phyloP scores from a whole-genome alignment of 805 yeast species.

The Scheffersomyces stipitis region DNA sequence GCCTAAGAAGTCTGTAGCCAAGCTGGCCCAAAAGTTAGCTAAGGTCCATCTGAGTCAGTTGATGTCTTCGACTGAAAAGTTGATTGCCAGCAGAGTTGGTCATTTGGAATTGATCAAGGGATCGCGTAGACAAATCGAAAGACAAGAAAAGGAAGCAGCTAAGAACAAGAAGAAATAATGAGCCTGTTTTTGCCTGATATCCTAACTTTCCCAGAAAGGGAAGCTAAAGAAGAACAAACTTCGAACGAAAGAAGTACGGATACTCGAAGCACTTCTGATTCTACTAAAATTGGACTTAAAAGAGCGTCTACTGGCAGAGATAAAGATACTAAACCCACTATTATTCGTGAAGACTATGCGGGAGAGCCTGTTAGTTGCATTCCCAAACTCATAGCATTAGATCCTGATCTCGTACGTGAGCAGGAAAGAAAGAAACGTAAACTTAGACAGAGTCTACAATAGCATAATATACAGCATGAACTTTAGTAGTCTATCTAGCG shows the following conservation, averaged over 20 bases:
- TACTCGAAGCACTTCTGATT: too few species aligned
- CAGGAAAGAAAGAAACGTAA: constrained; percentile 13
- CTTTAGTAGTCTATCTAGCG: not conserved
- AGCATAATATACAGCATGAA: not conserved
- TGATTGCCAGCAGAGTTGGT: constrained; percentile 87
- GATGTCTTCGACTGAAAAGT: constrained; percentile 71
- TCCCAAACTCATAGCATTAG: constrained; percentile 26
- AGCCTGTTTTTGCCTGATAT: too few species aligned
- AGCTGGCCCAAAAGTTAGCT: constrained; percentile 49
- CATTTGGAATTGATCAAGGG: constrained; percentile 91
- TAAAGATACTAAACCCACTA: too few species aligned
- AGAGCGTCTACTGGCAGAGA: too few species aligned
- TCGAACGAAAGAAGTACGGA: constrained; percentile 8
- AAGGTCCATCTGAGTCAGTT: constrained; percentile 58
- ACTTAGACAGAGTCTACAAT: constrained; percentile 6
- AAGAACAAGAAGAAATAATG: constrained; percentile 18
- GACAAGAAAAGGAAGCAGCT: constrained; percentile 43
- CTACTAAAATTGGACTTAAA: too few species aligned
- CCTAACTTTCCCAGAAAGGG: constrained; percentile 1
- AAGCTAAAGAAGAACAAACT: constrained; percentile 3
- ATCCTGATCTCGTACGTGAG: constrained; percentile 22
- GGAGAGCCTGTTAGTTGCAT: constrained; percentile 4
- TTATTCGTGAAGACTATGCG: not conserved
- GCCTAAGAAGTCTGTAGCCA: constrained; percentile 58
- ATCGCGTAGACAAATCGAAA: constrained; percentile 79